Conservation (phyloP, 352 stramenopile genomes). For the Sclerospora graminicola region DNA sequence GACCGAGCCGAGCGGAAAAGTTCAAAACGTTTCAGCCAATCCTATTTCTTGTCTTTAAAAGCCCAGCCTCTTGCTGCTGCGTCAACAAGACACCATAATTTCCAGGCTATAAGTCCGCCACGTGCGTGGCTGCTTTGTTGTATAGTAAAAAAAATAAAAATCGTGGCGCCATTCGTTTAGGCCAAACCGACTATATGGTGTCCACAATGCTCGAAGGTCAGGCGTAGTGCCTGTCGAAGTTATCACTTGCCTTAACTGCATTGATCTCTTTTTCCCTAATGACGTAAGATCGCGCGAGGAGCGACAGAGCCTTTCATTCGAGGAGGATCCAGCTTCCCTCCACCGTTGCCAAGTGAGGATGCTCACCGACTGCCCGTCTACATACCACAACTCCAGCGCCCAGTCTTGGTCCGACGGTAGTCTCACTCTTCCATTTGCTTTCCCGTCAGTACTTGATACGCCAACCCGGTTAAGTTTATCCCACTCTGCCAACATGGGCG, state of each 20-base stretch:
- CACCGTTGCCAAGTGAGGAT: slow-evolving; percentile 1
- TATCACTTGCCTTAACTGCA: background rate
- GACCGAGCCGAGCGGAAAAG: background rate
- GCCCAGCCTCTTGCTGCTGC: background rate
- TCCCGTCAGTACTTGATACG: slow-evolving; percentile 15
- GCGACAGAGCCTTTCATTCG: slow-evolving; percentile 13
- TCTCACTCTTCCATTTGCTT: slow-evolving; percentile 28
- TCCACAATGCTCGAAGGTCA: slow-evolving; percentile 16
- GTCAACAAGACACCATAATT: slow-evolving; percentile 14
- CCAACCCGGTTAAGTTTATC: background rate
- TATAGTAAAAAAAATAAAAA: too few species aligned
- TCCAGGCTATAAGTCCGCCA: slow-evolving; percentile 4
- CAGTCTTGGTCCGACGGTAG: slow-evolving; percentile 8
- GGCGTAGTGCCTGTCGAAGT: slow-evolving; percentile 4
- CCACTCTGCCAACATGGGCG: slow-evolving; percentile 11
- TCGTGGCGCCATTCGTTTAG: slow-evolving; percentile 7
- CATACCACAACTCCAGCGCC: slow-evolving; percentile 4
- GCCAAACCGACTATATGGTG: slow-evolving; percentile 25
- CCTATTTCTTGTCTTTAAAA: background rate
- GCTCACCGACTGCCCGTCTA: slow-evolving; percentile 15
- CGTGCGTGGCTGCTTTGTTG: slow-evolving; percentile 7
- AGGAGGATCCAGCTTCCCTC: slow-evolving; percentile 15
- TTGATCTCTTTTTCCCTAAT: background rate
- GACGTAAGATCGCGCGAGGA: slow-evolving; percentile 14
- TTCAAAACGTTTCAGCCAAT: slow-evolving; percentile 1